Base-by-base conservation (phyloP, 495 filamentous ascomycete genomes). In the Aspergillus homomorphus region DNA sequence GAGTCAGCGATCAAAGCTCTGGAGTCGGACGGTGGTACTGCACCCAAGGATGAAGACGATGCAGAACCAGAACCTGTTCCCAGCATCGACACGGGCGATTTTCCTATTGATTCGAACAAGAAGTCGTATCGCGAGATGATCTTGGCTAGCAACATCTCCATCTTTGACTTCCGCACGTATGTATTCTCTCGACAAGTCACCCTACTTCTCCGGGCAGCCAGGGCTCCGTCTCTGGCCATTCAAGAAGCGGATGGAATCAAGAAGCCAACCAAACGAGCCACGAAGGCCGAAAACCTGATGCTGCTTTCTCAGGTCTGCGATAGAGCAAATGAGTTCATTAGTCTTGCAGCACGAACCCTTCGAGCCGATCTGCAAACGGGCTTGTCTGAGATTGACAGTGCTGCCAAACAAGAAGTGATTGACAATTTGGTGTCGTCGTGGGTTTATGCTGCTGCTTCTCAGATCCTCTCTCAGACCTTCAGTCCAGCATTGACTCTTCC, bases 141-240 rank as follows among this genome's bases (percentile, higher is more conserved):
- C 49, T 76, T 98, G 44, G 87, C 89, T n/a, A 98, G 91, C 73
- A 88, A 95, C 61, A 95, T 98, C 26, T 98, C 94, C n/a, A 79
- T 95, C 14, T 98, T 97, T 64, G 94, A 99, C 69, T 98, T 99
- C 71, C 83, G 89, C 58, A 92, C 87, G 61, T 99, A 99, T 69
- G 81, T 99, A 12, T 98, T 97, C 74, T 87, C 90, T 21, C 82
- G 94, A 23, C 94, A 99, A 66, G 81, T 96, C 64, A 84, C 87
- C 15, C 71, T 98, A 3, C 79, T 97, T 10, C 82, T 96, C 21
- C 87, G 94, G 33, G 82, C 96, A 12, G 91, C 88, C 15, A 94
- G 91, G 69, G 80, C 81, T 10, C 68, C 73, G 16, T 77, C 66
- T 21, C 42, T 75, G 23, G 42, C 41, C 56, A 65, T 55, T 20